Evolutionary conservation across 805 yeast genomes (phyloP).

Genomic region (Kluyveromyces aestuarii): DNA sequence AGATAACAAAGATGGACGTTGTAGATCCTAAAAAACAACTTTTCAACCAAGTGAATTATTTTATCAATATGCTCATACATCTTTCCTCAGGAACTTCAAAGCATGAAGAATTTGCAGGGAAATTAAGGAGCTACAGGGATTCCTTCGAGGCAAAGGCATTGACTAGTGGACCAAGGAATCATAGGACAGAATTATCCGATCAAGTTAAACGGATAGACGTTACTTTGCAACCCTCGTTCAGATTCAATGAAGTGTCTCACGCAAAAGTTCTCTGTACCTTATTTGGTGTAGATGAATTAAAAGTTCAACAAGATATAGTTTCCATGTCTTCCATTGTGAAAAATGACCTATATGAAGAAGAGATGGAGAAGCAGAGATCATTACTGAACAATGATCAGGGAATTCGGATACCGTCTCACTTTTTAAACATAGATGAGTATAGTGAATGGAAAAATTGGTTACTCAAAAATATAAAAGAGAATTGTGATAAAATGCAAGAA

Average conservation of each 20-base stretch:
- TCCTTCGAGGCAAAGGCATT: slow-evolving; percentile 4
- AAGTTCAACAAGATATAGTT: slow-evolving; percentile 47
- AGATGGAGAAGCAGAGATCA: slow-evolving; percentile 6
- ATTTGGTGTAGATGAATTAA: slow-evolving; percentile 39
- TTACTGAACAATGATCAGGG: slow-evolving; percentile 21
- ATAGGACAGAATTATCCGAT: background rate
- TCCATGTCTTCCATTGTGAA: slow-evolving; percentile 14
- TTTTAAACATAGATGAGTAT: slow-evolving; percentile 28
- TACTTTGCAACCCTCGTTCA: slow-evolving; percentile 39
- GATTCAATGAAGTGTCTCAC: slow-evolving; percentile 45
- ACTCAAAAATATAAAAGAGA: slow-evolving; percentile 20
- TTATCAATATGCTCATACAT: slow-evolving; percentile 15
- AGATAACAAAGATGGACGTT: slow-evolving; percentile 33
- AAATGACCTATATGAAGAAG: slow-evolving; percentile 14
- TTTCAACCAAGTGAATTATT: slow-evolving; percentile 17
- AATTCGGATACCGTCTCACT: slow-evolving; percentile 29
- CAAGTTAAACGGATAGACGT: slow-evolving; percentile 2
- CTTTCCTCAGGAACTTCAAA: slow-evolving; percentile 8
- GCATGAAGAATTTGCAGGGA: slow-evolving; percentile 23
- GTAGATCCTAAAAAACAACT: slow-evolving; percentile 17
- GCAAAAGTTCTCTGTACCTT: slow-evolving; percentile 39
- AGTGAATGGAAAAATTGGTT: slow-evolving; percentile 36
- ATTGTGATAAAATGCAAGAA: slow-evolving; percentile 19
- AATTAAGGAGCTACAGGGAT: slow-evolving; percentile 35
- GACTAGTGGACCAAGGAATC: background rate